phyloP scores from a whole-genome alignment of 139 green algal genomes.

The Chlamydomonas schloesseri region DNA sequence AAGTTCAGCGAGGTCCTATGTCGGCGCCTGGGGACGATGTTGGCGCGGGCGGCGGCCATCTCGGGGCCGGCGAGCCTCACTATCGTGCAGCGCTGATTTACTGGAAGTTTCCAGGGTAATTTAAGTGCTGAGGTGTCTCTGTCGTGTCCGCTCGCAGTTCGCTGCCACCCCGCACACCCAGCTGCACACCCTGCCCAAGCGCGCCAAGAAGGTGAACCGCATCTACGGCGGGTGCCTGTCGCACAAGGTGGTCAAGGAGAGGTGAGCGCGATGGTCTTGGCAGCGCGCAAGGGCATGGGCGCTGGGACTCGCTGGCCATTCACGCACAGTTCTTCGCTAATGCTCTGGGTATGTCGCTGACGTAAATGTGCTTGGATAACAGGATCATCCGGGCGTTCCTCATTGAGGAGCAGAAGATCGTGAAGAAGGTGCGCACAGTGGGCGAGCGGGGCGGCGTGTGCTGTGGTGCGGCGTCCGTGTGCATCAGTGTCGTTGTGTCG shows the following conservation, averaged over 20 bases:
- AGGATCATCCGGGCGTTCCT: slow-evolving; percentile 97
- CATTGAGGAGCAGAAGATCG: slow-evolving; percentile 99
- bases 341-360: no score
- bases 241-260: slow-evolving; percentile 86
- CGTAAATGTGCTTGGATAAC: no score
- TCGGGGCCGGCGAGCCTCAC: background rate
- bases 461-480: no score
- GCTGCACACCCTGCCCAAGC: slow-evolving; percentile 73
- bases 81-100: background rate
- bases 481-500: no score
- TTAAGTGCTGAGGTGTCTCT: background rate
- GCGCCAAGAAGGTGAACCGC: slow-evolving; percentile 95
- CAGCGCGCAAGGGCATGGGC: no score
- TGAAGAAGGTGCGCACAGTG: slow-evolving; percentile 92
- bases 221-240: slow-evolving; percentile 94
- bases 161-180: slow-evolving; percentile 29
- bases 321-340: no score
- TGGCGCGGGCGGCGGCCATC: slow-evolving; percentile 13
- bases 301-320: no score
- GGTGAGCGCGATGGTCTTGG: slow-evolving; percentile 57
- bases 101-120: background rate
- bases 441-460: background rate
- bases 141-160: slow-evolving; percentile 8
- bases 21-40: background rate
- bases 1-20: slow-evolving; percentile 41